These are phyloP conservation scores for Cornus kousa DNA, from an alignment of 148 eudicot species.

Conservation along the genomic window DNA sequence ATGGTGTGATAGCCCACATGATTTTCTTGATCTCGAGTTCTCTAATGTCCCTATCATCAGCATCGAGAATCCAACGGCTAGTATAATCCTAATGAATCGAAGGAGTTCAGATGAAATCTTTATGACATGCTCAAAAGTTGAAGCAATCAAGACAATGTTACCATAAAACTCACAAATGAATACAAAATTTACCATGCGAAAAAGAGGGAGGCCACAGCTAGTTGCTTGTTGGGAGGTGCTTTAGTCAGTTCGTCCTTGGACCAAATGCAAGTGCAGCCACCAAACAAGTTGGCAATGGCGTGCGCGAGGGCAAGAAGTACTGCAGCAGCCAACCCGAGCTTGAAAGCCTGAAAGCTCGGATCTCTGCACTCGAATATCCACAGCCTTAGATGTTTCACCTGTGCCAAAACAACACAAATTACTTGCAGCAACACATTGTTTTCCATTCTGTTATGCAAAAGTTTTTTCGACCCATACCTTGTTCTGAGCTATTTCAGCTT, in stretches of 20 bases:
- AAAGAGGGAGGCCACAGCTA: constrained; percentile 66
- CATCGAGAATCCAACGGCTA: constrained; percentile 60
- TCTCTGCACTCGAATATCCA: constrained; percentile 76
- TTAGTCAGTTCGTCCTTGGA: constrained; percentile 57
- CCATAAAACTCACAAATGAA: too few relatives aligned
- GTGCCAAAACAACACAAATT: background rate
- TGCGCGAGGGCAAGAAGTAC: constrained; percentile 69
- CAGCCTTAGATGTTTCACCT: constrained; percentile 51
- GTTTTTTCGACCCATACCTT: constrained; percentile 35
- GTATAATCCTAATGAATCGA: constrained; percentile 40
- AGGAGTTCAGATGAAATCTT: background rate
- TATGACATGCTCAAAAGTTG: background rate
- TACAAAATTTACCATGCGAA: constrained; percentile 52
- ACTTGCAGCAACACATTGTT: background rate
- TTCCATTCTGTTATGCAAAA: background rate
- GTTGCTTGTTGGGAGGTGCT: constrained; percentile 63
- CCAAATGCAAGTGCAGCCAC: constrained; percentile 68
- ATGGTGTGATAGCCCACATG: constrained; percentile 51
- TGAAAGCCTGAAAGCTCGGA: constrained; percentile 79
- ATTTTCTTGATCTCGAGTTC: constrained; percentile 46
- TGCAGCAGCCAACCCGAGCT: constrained; percentile 71
- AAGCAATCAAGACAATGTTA: too few relatives aligned
- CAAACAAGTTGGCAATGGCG: constrained; percentile 56
- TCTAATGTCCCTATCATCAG: constrained; percentile 34
- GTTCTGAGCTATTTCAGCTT: constrained; percentile 85